Conservation (phyloP, 1,284 basidiomycete species). For the Microbotryum lychnidis-dioicae region DNA sequence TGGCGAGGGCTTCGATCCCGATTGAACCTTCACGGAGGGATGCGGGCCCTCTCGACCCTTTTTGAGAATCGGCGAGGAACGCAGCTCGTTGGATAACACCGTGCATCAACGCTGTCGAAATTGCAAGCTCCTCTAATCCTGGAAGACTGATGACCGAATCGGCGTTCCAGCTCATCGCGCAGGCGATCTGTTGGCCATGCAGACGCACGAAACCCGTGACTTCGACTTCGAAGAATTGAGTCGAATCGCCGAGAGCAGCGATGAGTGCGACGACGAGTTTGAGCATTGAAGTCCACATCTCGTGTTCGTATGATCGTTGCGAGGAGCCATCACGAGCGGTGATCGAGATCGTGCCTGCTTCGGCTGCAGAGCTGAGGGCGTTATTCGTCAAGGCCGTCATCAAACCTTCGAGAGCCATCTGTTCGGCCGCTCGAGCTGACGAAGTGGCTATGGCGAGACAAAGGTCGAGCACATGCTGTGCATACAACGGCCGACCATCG, state of each 20-base stretch:
- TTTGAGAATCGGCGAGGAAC: background rate
- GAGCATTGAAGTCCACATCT: constrained; percentile 76
- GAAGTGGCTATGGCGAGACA: constrained; percentile 71
- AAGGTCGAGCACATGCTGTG: constrained; percentile 67
- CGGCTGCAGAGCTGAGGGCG: constrained; percentile 63
- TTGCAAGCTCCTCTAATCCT: constrained; percentile 69
- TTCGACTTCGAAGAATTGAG: constrained; percentile 77
- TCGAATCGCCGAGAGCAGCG: constrained; percentile 49
- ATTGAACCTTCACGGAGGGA: too few species aligned
- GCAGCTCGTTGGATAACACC: background rate
- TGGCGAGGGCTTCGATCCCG: constrained; percentile 5
- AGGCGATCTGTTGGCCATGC: constrained; percentile 68
- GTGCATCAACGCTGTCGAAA: constrained; percentile 54
- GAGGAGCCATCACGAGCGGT: constrained; percentile 58
- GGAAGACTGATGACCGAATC: constrained; percentile 63
- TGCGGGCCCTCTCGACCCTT: too few species aligned
- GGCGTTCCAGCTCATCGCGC: constrained; percentile 68
- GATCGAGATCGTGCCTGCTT: constrained; percentile 63
- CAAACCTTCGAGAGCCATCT: constrained; percentile 73
- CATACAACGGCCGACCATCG: constrained; percentile 49
- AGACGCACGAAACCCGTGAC: constrained; percentile 77
- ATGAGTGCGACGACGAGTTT: constrained; percentile 68
- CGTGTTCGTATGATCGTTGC: constrained; percentile 66
- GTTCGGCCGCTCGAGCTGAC: constrained; percentile 66
- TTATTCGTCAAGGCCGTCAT: constrained; percentile 76